Evolutionary conservation across 2,329 filamentous ascomycete species (phyloP), one percentile per base, ranked within the genome.

Genomic region (Whalleya microplaca): DNA sequence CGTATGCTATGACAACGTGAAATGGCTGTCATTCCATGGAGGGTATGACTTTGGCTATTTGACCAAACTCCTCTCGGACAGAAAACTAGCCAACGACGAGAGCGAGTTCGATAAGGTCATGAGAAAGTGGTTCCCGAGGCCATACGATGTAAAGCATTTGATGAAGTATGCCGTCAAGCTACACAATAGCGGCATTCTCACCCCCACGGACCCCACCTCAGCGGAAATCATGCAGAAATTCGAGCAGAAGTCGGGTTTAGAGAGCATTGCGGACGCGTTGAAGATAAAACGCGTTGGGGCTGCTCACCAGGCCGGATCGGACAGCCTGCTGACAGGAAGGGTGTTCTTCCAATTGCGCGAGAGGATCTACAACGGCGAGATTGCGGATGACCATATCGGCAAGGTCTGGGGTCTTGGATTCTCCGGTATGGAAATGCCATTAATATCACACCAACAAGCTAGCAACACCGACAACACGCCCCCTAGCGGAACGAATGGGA

Each of bases 11-110:
- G 88, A 95, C 41, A 87, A 96, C 55, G 90, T 97, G 53, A 89
- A 92, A 72, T 99, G 95, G 95, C 91, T 99, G 62, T 96, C 92
- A 3, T 98, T 98, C 76, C 95, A 99, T 73, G 95, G 92, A 23
- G 95, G 94, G 58, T 99, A 99, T 75, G 95, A 99, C 77, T 98
- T 99, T 75, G 95, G 93, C 47, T 98, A 98, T 70, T 81, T 99
- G 45, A 93, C 96, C 70, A 99, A 99, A 77, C 87, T 97, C 55
- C 87, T 99, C 72, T 88, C 91, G 55, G 90, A 90, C 75, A 84
- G 87, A 64, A 86, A 89, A 44, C 81, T 99, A 7, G 95, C 95
- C 0, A 90, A 92, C 65, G 92, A 96, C 65, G 95, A 98, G 72
- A 84, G 88, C 48, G 88, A 95, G 62, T 99, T 98, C 73, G 90